Evolutionary conservation across 2,329 filamentous ascomycete genomes (phyloP).

Genomic region (Fragosphaeria purpurea): DNA sequence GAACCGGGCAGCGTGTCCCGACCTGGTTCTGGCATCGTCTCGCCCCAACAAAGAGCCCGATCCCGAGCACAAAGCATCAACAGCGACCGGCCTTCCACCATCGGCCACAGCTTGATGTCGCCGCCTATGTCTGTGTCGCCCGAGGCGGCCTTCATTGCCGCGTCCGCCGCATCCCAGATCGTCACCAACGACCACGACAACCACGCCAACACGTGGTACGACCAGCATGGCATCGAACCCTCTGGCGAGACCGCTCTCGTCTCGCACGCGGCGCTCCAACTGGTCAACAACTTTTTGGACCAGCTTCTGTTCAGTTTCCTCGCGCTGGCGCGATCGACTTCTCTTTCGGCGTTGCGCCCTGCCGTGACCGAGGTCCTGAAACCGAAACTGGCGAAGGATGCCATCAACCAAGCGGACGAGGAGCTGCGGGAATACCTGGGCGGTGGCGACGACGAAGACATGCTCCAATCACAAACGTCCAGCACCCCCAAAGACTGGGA

Average conservation of each 20-base stretch:
- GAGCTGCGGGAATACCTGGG: conserved; percentile 74
- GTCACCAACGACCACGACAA: conserved; percentile 80
- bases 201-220: conserved; percentile 58
- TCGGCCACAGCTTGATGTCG: conserved; percentile 48
- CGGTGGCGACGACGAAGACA: conserved; percentile 64
- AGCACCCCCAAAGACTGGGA: conserved; percentile 61
- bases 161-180: conserved; percentile 80
- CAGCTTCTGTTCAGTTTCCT: conserved; percentile 87
- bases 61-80: conserved; percentile 56
- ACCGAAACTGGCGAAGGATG: conserved; percentile 70
- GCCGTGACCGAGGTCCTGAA: conserved; percentile 83
- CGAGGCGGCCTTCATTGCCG: conserved; percentile 76
- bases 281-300: conserved; percentile 89
- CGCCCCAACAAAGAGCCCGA: conserved; percentile 18
- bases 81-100: conserved; percentile 58
- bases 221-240: conserved; percentile 56
- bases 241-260: conserved; percentile 62
- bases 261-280: conserved; percentile 58
- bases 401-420: conserved; percentile 28
- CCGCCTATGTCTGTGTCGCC: conserved; percentile 63
- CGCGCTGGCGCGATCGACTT: conserved; percentile 67
- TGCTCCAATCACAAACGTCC: conserved; percentile 43
- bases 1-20: conserved; percentile 10
- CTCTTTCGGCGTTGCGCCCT: conserved; percentile 62
- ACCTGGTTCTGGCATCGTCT: conserved; percentile 16